These are phyloP conservation scores for Boletus bicolor DNA, from an alignment of 768 basidiomycete species.

Conservation along the genomic window DNA sequence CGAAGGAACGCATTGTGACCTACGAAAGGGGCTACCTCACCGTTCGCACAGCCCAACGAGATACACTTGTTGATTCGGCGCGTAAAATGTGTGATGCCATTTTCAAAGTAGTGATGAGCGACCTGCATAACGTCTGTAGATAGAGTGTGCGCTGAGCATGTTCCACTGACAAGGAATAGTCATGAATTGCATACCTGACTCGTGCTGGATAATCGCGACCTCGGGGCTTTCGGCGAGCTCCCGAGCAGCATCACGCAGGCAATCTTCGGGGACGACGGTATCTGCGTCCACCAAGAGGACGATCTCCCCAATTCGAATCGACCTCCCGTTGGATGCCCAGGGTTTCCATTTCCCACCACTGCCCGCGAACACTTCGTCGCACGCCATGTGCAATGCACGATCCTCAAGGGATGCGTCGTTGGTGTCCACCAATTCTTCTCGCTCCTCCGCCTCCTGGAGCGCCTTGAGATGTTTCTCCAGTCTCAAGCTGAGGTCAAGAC, in stretches of 20 bases:
- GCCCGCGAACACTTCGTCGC: slow-evolving; percentile 68
- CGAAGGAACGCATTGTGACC: slow-evolving; percentile 89
- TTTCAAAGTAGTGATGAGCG: slow-evolving; percentile 87
- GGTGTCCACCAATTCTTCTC: slow-evolving; percentile 33
- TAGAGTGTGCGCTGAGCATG: not conserved
- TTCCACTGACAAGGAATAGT: slow-evolving; percentile 19
- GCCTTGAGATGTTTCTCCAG: slow-evolving; percentile 35
- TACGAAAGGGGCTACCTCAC: slow-evolving; percentile 75
- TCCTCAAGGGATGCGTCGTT: slow-evolving; percentile 60
- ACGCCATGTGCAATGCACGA: slow-evolving; percentile 64
- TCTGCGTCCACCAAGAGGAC: slow-evolving; percentile 86
- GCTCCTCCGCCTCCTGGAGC: slow-evolving; percentile 43
- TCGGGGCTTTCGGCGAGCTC: slow-evolving; percentile 59
- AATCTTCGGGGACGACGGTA: slow-evolving; percentile 88
- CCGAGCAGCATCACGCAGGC: slow-evolving; percentile 84
- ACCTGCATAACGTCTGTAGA: slow-evolving; percentile 82
- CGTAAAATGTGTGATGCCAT: slow-evolving; percentile 87
- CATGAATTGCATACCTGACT: slow-evolving; percentile 55
- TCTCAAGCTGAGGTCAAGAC: slow-evolving; percentile 41
- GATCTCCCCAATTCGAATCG: slow-evolving; percentile 73
- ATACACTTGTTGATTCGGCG: slow-evolving; percentile 83
- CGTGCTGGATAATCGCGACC: slow-evolving; percentile 89
- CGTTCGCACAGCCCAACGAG: slow-evolving; percentile 74
- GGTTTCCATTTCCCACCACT: slow-evolving; percentile 60
- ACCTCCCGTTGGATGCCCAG: slow-evolving; percentile 74